Conservation (phyloP, 2,329 filamentous ascomycete genomes). For the Kalmusia sp. region DNA sequence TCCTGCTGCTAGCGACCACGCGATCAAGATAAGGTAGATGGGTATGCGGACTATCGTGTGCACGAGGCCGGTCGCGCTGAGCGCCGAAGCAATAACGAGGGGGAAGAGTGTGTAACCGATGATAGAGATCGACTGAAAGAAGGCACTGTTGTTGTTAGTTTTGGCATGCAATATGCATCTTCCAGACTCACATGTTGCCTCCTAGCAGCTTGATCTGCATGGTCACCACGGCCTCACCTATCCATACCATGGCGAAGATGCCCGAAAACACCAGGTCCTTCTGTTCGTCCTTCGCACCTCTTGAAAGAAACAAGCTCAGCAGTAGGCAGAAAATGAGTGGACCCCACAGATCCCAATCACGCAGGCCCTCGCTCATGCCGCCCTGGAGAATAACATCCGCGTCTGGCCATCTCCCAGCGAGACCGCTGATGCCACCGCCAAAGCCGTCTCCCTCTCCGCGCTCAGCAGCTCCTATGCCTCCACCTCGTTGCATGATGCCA, state of each 20-base stretch:
- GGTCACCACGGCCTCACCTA: slow-evolving; percentile 96
- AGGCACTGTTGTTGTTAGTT: slow-evolving; percentile 70
- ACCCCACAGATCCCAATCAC: slow-evolving; percentile 99
- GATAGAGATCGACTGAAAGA: slow-evolving; percentile 96
- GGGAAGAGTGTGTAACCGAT: slow-evolving; percentile 99
- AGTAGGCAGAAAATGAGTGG: slow-evolving; percentile 93
- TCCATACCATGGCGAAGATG: slow-evolving; percentile 96
- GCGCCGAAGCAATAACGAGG: slow-evolving; percentile 87
- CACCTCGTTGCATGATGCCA: slow-evolving; percentile 65
- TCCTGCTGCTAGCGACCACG: slow-evolving; percentile 93
- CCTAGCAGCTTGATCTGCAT: slow-evolving; percentile 95
- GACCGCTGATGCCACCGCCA: slow-evolving; percentile 57
- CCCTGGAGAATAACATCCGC: slow-evolving; percentile 70
- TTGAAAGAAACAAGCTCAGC: slow-evolving; percentile 84
- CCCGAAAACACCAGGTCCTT: slow-evolving; percentile 91
- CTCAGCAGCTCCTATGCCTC: slow-evolving; percentile 65
- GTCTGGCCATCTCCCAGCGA: slow-evolving; percentile 71
- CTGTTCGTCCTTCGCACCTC: slow-evolving; percentile 80
- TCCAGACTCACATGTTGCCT: slow-evolving; percentile 84
- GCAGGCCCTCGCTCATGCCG: slow-evolving; percentile 84
- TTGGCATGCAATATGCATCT: not conserved
- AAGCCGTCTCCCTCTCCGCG: slow-evolving; percentile 58
- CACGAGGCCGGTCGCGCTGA: slow-evolving; percentile 78
- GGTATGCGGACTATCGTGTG: slow-evolving; percentile 85
- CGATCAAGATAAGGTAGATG: slow-evolving; percentile 85